Conservation (phyloP, 129 eudicot species). For the Deinandra increscens region DNA sequence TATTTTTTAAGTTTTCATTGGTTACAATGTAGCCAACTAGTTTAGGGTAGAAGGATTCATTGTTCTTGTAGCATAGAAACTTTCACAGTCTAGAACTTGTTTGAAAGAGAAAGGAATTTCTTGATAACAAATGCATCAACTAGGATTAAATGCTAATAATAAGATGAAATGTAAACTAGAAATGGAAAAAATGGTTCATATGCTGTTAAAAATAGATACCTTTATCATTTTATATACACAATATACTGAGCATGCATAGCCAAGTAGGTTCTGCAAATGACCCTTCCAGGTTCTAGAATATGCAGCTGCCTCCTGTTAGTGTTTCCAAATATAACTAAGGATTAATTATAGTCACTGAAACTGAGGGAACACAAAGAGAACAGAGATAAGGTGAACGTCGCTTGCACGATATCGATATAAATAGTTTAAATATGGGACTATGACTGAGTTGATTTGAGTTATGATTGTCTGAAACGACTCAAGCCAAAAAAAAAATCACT, state of each 20-base stretch:
- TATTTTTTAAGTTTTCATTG: background rate
- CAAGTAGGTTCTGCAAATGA: slow-evolving; percentile 91
- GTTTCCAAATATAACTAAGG: slow-evolving; percentile 18
- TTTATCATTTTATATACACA: slow-evolving; percentile 98
- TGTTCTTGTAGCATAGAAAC: background rate
- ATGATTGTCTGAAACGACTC: background rate
- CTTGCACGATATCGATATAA: slow-evolving; percentile 8
- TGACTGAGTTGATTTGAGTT: background rate
- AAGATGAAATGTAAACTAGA: background rate
- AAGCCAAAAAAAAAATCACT: background rate
- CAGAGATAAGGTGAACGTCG: background rate
- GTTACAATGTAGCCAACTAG: background rate
- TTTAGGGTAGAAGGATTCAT: background rate
- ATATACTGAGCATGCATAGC: slow-evolving; percentile 89
- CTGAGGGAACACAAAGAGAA: background rate
- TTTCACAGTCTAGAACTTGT: slow-evolving; percentile 7
- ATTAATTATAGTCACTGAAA: background rate
- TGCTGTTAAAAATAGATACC: slow-evolving; percentile 36
- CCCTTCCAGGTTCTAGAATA: slow-evolving; percentile 99
- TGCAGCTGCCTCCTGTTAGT: slow-evolving; percentile 93
- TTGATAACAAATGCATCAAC: slow-evolving; percentile 8
- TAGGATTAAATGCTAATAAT: background rate
- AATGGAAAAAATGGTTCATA: background rate
- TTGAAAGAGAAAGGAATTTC: slow-evolving; percentile 13
- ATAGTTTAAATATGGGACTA: background rate